A percentile compares a stretch with the other conserved stretches of the same genome.
Conservation (phyloP, 768 basidiomycete genomes). For the Kwoniella dejecticola region DNA sequence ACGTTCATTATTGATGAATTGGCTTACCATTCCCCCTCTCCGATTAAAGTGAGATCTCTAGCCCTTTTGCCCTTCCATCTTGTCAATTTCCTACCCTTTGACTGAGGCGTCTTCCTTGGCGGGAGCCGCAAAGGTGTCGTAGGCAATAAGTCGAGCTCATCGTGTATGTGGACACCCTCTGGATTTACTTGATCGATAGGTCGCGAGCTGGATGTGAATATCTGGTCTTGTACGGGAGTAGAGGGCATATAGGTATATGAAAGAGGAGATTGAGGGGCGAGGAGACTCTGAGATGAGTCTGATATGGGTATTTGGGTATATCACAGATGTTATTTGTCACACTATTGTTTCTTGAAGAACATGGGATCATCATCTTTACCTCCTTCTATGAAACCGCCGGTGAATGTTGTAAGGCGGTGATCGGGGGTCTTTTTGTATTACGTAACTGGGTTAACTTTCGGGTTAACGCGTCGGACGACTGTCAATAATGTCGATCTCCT, state of each 20-base stretch:
- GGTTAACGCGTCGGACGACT: too few relatives aligned
- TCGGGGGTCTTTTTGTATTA: too few relatives aligned
- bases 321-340: too few relatives aligned
- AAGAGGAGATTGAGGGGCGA: neutral
- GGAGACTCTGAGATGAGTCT: constrained; percentile 3
- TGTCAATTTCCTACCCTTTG: constrained; percentile 10
- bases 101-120: constrained; percentile 1
- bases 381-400: too few relatives aligned
- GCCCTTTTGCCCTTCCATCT: constrained; percentile 26
- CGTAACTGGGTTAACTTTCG: too few relatives aligned
- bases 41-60: neutral
- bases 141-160: constrained; percentile 19
- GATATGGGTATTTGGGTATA: neutral
- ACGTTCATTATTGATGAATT: neutral
- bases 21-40: constrained; percentile 22
- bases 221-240: neutral
- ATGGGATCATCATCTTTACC: too few relatives aligned
- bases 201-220: neutral
- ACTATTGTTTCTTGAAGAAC: too few relatives aligned
- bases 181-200: constrained; percentile 4
- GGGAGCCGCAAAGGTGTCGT: constrained; percentile 2
- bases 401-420: too few relatives aligned
- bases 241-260: constrained; percentile 2
- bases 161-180: constrained; percentile 15
- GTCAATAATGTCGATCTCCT: too few relatives aligned